A percentile compares a stretch with the other conserved stretches of the same genome.
These are phyloP conservation scores for Clavispora santaluciae DNA, from an alignment of 805 yeast species.

Conservation along the genomic window DNA sequence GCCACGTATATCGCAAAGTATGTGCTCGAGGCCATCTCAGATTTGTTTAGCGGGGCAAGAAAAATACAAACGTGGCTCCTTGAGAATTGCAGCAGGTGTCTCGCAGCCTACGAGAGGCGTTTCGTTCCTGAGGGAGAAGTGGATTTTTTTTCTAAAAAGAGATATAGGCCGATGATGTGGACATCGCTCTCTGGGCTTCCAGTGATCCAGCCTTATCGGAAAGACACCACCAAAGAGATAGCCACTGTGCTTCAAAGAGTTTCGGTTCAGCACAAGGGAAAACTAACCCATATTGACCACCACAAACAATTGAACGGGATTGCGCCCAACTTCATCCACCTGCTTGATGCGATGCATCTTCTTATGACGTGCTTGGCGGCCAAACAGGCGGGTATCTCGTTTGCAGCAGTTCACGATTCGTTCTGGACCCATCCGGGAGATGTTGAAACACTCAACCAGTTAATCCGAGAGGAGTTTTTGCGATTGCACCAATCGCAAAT, in stretches of 20 bases:
- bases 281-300: constrained; percentile 21
- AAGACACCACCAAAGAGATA: constrained; percentile 10
- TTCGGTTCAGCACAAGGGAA: constrained; percentile 15
- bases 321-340: constrained; percentile 42
- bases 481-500: constrained; percentile 26
- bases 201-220: constrained; percentile 32
- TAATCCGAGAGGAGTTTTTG: constrained; percentile 33
- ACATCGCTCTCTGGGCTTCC: constrained; percentile 38
- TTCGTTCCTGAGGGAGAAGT: constrained; percentile 2
- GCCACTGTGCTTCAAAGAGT: constrained; percentile 22
- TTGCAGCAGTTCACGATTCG: constrained; percentile 41
- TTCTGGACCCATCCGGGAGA: constrained; percentile 39
- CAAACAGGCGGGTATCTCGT: constrained; percentile 16
- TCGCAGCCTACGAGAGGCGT: constrained; percentile 22
- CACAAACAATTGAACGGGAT: constrained; percentile 32
- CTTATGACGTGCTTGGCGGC: constrained; percentile 30
- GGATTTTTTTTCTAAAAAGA: constrained; percentile 18
- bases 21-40: constrained; percentile 13
- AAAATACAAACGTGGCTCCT: constrained; percentile 33
- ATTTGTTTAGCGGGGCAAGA: constrained; percentile 30
- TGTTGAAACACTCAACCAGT: constrained; percentile 21
- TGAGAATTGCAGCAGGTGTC: constrained; percentile 25
- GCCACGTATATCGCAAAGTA: constrained; percentile 10
- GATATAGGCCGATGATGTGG: constrained; percentile 38
- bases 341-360: constrained; percentile 38